phyloP scores from a whole-genome alignment of 108 stramenopile genomes.

The Cylindrotheca fusiformis region DNA sequence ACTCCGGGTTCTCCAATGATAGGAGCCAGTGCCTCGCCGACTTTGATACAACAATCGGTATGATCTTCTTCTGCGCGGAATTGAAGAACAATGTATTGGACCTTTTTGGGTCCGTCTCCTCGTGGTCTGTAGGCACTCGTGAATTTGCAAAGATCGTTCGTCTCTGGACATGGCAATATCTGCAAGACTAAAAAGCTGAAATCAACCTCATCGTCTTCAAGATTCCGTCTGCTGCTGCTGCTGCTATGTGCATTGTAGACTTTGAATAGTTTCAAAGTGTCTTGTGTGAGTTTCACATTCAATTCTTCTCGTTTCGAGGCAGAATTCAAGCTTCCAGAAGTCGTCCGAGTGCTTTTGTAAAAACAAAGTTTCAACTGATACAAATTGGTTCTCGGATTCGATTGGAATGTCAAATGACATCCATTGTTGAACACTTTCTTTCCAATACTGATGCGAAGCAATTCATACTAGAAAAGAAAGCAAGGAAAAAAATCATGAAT shows the following conservation, averaged over 20 bases:
- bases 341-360: conserved; percentile 2
- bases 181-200: conserved; percentile 45
- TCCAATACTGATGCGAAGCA: conserved; percentile 53
- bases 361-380: conserved; percentile 17
- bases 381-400: conserved; percentile 2
- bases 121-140: conserved; percentile 29
- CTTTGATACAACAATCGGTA: background rate
- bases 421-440: conserved; percentile 35
- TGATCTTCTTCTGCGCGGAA: conserved; percentile 40
- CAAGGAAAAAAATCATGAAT: background rate
- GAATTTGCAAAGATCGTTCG: conserved; percentile 32
- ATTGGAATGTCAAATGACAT: conserved; percentile 36
- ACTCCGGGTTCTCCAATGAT: conserved; percentile 29
- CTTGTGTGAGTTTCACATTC: conserved; percentile 21
- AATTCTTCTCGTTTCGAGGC: background rate
- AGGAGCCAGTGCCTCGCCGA: conserved; percentile 4
- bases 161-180: conserved; percentile 27
- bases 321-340: background rate
- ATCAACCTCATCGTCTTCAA: conserved; percentile 11
- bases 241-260: conserved; percentile 36
- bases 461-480: conserved; percentile 19
- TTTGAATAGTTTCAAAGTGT: conserved; percentile 38
- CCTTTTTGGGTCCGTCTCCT: background rate
- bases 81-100: conserved; percentile 46
- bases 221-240: conserved; percentile 2